phyloP scores from a whole-genome alignment of 306 rosid species.

The Senna tora region DNA sequence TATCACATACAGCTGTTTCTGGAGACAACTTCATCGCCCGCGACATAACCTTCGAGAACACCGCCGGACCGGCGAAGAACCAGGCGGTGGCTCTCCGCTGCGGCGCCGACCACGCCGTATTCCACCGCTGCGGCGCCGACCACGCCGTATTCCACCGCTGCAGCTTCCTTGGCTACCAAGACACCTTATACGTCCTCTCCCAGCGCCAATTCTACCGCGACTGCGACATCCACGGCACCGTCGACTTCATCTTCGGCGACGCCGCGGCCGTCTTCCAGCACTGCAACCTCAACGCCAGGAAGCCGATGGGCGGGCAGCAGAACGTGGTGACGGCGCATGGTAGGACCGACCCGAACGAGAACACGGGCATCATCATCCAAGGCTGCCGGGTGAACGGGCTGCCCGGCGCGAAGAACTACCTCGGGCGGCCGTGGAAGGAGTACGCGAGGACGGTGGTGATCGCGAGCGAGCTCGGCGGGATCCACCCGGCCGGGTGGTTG shows the following conservation, averaged over 20 bases:
- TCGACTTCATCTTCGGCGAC: slow-evolving; percentile 80
- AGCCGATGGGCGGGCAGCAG: slow-evolving; percentile 52
- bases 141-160: slow-evolving; percentile 72
- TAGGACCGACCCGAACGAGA: slow-evolving; percentile 72
- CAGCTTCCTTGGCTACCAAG: slow-evolving; percentile 80
- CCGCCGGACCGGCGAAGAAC: slow-evolving; percentile 72
- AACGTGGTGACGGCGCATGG: slow-evolving; percentile 72
- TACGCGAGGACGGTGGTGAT: slow-evolving; percentile 76
- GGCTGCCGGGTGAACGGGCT: slow-evolving; percentile 48
- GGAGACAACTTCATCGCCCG: slow-evolving; percentile 76
- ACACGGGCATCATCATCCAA: slow-evolving; percentile 71
- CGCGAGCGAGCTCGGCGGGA: slow-evolving; percentile 54
- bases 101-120: slow-evolving; percentile 62
- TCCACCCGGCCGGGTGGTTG: slow-evolving; percentile 65
- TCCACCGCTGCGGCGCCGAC: slow-evolving; percentile 74
- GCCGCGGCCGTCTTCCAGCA: slow-evolving; percentile 59
- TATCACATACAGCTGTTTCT: slow-evolving; percentile 47
- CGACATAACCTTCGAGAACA: slow-evolving; percentile 84
- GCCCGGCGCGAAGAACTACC: slow-evolving; percentile 33
- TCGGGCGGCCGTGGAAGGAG: slow-evolving; percentile 80
- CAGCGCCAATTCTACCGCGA: slow-evolving; percentile 88
- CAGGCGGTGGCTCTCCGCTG: slow-evolving; percentile 86
- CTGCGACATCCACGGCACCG: slow-evolving; percentile 72
- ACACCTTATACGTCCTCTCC: slow-evolving; percentile 69
- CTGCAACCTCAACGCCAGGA: slow-evolving; percentile 64